Conservation (phyloP, 2,329 filamentous ascomycete species). For the Xylogone sp. region DNA sequence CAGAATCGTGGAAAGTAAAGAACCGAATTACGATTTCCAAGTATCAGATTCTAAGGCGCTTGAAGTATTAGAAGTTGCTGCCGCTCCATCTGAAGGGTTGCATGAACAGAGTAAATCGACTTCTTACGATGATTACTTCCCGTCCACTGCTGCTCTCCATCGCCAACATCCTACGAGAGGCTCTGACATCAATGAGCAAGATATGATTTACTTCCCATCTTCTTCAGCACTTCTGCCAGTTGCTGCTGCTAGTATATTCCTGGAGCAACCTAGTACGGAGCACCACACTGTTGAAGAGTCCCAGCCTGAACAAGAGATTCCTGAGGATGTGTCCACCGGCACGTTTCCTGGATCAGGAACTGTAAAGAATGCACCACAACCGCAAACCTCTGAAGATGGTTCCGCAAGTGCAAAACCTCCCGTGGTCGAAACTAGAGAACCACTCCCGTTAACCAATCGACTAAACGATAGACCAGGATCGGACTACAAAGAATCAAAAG, state of each 20-base stretch:
- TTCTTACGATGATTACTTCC: slow-evolving; percentile 13
- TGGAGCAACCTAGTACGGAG: too few relatives aligned
- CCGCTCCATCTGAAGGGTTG: slow-evolving; percentile 8
- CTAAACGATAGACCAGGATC: slow-evolving; percentile 23
- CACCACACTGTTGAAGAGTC: neutral
- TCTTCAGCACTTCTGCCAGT: slow-evolving; percentile 9
- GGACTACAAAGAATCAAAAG: slow-evolving; percentile 33
- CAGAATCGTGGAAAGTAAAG: too few relatives aligned
- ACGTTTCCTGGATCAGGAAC: neutral
- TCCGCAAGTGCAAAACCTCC: slow-evolving; percentile 12
- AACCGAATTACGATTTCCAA: too few relatives aligned
- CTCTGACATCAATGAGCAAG: slow-evolving; percentile 1
- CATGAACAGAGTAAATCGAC: slow-evolving; percentile 5
- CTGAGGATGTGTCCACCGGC: neutral
- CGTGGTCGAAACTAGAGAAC: slow-evolving; percentile 20
- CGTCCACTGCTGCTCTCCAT: slow-evolving; percentile 5
- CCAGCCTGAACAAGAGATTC: neutral
- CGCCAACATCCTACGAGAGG: neutral
- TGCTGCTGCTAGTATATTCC: slow-evolving; percentile 5
- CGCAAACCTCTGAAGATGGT: slow-evolving; percentile 15
- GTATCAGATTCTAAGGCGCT: too few relatives aligned
- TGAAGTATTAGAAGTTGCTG: slow-evolving; percentile 1
- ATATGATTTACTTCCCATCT: slow-evolving; percentile 10
- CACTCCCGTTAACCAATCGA: slow-evolving; percentile 23
- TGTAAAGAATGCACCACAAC: slow-evolving; percentile 1